Base-by-base conservation (phyloP, 352 stramenopile species). In the Phytophthora fragariaefolia region DNA sequence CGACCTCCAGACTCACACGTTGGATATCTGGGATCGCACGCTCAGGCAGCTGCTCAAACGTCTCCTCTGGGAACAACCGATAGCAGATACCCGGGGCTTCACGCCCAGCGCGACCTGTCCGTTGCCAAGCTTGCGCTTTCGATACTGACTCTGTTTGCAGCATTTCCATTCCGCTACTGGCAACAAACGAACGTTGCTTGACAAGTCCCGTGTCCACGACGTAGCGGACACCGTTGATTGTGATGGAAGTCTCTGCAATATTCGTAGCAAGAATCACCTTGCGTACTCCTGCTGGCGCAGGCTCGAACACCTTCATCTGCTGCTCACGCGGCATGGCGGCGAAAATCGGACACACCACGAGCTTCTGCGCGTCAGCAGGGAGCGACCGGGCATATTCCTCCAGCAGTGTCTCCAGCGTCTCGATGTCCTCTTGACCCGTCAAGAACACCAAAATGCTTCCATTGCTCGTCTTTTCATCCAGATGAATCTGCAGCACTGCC, bases 181-280 rank as follows among this genome's bases (percentile, higher is more conserved):
- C 84, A n/a, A 95, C 85, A 51, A 94, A 96, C 32, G 87, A 95
- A 17, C 87, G 85, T 69, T 97, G 85, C 73, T 96, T 97, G 6
- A 92, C 83, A 7, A 97, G 83, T 0, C 89, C 88, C n/a, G 85
- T 95, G 57, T 96, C 88, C 22, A 97, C 79, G 13, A 97, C 88
- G 45, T 82, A 96, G 17, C 85, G 83, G 22, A 99, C 96, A 58
- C 98, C 98, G 26, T 98, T 98, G 71, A 99, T 99, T 7, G 98
- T 99, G 62, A 99, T 98, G 22, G 95, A 99, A 40, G 96, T 99
- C 75, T 98, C 94, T 34, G 95, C 95, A 74, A 98, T 98, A 78
- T 98, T 98, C n/a, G 96, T 99, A 22, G 91, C 87, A 17, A 96
- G 66, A 58, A 99, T 98, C 8, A 99, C 91, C 66, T 98, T 98